These are phyloP conservation scores for Irpex lacteus DNA, from an alignment of 1,284 basidiomycete species.

Conservation along the genomic window DNA sequence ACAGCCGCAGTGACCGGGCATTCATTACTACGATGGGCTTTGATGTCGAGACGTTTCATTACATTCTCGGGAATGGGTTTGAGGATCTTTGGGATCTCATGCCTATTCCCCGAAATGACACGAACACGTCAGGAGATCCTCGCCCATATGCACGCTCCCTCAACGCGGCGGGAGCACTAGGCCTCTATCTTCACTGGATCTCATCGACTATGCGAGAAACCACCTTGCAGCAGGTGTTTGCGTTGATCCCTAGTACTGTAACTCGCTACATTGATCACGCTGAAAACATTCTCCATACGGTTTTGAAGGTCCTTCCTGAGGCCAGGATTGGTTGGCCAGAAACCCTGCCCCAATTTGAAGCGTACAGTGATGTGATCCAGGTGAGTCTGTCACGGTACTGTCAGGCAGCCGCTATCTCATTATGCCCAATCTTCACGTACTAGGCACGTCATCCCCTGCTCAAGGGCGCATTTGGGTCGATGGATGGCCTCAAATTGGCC, in stretches of 20 bases:
- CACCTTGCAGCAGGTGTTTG: constrained; percentile 37
- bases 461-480: constrained; percentile 35
- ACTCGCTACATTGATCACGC: constrained; percentile 36
- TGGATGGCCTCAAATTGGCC: constrained; percentile 29
- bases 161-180: constrained; percentile 43
- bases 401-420: background rate
- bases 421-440: background rate
- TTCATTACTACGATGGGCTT: constrained; percentile 50
- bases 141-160: constrained; percentile 33
- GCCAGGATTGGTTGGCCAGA: constrained; percentile 34
- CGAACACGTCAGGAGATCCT: constrained; percentile 23
- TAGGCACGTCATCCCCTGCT: constrained; percentile 35
- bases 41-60: constrained; percentile 36
- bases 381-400: background rate
- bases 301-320: constrained; percentile 31
- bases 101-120: constrained; percentile 32
- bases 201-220: constrained; percentile 38
- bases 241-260: constrained; percentile 26
- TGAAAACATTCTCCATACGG: constrained; percentile 29
- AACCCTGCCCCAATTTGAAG: constrained; percentile 20
- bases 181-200: constrained; percentile 43
- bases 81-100: constrained; percentile 25
- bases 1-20: constrained; percentile 33
- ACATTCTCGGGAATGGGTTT: constrained; percentile 36
- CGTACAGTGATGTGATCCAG: background rate